These are phyloP conservation scores for Taiozyma sp. DNA, from an alignment of 1,139 yeast genomes.

Conservation along the genomic window DNA sequence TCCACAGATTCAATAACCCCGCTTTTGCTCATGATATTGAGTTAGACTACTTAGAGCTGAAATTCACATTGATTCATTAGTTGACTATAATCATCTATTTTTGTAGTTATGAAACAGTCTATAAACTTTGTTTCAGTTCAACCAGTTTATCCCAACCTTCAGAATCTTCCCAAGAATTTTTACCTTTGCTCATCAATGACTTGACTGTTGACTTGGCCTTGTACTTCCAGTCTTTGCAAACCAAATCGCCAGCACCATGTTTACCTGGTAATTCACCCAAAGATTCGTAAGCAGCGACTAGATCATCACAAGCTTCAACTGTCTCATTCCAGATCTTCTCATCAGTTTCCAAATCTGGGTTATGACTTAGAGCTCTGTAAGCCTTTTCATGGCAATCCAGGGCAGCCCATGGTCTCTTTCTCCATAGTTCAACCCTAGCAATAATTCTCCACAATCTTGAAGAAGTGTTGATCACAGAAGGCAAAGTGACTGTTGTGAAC, in stretches of 20 bases:
- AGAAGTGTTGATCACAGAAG: slow-evolving; percentile 63
- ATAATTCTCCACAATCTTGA: slow-evolving; percentile 81
- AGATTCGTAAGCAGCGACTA: slow-evolving; percentile 84
- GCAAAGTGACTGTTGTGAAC: slow-evolving; percentile 61
- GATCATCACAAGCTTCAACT: slow-evolving; percentile 73
- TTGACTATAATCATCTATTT: neutral
- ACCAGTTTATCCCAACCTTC: slow-evolving; percentile 70
- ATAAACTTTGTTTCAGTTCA: slow-evolving; percentile 38
- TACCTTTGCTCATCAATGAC: slow-evolving; percentile 77
- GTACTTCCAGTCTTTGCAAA: slow-evolving; percentile 90
- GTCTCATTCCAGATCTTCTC: slow-evolving; percentile 74
- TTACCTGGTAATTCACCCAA: slow-evolving; percentile 86
- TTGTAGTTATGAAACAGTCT: neutral
- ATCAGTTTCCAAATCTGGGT: slow-evolving; percentile 59
- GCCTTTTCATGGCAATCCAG: slow-evolving; percentile 87
- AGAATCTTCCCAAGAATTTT: slow-evolving; percentile 72
- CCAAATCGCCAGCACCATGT: slow-evolving; percentile 76
- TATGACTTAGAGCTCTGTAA: slow-evolving; percentile 63
- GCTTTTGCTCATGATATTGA: neutral
- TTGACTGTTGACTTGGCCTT: slow-evolving; percentile 73
- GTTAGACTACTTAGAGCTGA: neutral
- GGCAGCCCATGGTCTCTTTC: slow-evolving; percentile 82
- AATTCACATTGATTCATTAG: neutral
- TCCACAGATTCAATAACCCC: no score
- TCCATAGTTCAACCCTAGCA: slow-evolving; percentile 85